A percentile compares a stretch with the other conserved stretches of the same genome.
Evolutionary conservation across 2,329 filamentous ascomycete species (phyloP).

Genomic region (Westerdykella ornata): DNA sequence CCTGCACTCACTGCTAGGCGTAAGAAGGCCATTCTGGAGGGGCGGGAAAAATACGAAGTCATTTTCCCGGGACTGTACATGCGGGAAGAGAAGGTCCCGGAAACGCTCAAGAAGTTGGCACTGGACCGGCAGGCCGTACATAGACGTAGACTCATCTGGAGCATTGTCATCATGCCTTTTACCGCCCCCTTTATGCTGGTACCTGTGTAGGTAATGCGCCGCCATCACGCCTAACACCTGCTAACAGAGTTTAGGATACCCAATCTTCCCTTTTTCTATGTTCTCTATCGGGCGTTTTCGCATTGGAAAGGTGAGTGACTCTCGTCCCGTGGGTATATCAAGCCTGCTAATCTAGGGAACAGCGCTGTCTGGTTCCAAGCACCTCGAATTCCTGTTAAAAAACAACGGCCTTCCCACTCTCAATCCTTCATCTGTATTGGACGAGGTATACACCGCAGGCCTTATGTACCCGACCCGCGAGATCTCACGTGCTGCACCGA

Average conservation of each 20-base stretch:
- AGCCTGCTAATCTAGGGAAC: neutral
- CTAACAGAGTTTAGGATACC: slow-evolving; percentile 56
- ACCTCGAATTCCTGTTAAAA: slow-evolving; percentile 73
- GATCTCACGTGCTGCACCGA: slow-evolving; percentile 35
- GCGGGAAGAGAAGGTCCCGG: slow-evolving; percentile 54
- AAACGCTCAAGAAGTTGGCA: slow-evolving; percentile 62
- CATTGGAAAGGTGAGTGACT: slow-evolving; percentile 26
- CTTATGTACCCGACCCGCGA: slow-evolving; percentile 41
- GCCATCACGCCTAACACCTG: slow-evolving; percentile 1
- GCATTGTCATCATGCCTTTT: slow-evolving; percentile 65
- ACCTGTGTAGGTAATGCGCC: slow-evolving; percentile 61
- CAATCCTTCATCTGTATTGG: slow-evolving; percentile 61
- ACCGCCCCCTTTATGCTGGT: slow-evolving; percentile 75
- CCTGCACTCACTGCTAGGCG: slow-evolving; percentile 68
- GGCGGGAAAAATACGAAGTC: slow-evolving; percentile 62
- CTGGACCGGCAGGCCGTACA: slow-evolving; percentile 77
- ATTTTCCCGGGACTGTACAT: slow-evolving; percentile 70
- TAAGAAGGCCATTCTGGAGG: slow-evolving; percentile 56
- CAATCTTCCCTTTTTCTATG: slow-evolving; percentile 95
- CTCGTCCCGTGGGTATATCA: neutral
- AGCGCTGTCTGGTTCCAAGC: slow-evolving; percentile 75
- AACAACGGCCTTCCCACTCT: slow-evolving; percentile 61
- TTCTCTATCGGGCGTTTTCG: slow-evolving; percentile 70
- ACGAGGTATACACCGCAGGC: slow-evolving; percentile 62
- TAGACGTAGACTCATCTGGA: slow-evolving; percentile 69